Conservation (phyloP, 2,329 filamentous ascomycete genomes). For the Penicillium sp. region DNA sequence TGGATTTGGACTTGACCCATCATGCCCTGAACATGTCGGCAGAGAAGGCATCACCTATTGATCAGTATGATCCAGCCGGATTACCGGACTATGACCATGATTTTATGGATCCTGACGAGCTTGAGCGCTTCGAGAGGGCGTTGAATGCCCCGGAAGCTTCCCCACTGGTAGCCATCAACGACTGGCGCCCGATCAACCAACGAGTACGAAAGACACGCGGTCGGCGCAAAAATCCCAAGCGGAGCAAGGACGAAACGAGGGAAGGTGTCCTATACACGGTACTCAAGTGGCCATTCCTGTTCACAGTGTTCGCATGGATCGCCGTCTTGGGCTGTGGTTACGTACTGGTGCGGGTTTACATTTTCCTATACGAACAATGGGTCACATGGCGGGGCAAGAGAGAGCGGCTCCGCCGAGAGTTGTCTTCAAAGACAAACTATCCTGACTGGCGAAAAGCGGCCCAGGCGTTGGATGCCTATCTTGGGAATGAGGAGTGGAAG, state of each 20-base stretch:
- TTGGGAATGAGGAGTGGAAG: conserved; percentile 66
- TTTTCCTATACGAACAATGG: conserved; percentile 88
- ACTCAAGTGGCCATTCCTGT: conserved; percentile 87
- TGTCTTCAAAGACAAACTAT: conserved; percentile 74
- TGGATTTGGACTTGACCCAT: conserved; percentile 9
- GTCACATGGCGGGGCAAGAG: conserved; percentile 84
- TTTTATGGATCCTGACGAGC: conserved; percentile 71
- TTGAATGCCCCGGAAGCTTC: conserved; percentile 77
- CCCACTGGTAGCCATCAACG: conserved; percentile 84
- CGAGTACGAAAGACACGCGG: conserved; percentile 55
- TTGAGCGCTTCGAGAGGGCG: conserved; percentile 77
- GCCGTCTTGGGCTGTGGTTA: conserved; percentile 72
- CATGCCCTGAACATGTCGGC: conserved; percentile 32
- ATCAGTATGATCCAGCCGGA: conserved; percentile 66
- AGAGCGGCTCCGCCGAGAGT: conserved; percentile 67
- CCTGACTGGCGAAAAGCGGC: conserved; percentile 81
- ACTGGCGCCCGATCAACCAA: conserved; percentile 89
- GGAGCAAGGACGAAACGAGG: conserved; percentile 85
- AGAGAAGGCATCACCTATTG: conserved; percentile 30
- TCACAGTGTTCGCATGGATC: conserved; percentile 80
- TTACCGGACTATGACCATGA: conserved; percentile 80
- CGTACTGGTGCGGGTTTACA: conserved; percentile 80
- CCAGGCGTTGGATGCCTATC: conserved; percentile 72
- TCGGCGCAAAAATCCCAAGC: conserved; percentile 47
- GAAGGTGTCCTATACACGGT: conserved; percentile 89